Evolutionary conservation across 257 asterid species (phyloP), one percentile per base, ranked within the genome.

Genomic region (Plantago elongata): DNA sequence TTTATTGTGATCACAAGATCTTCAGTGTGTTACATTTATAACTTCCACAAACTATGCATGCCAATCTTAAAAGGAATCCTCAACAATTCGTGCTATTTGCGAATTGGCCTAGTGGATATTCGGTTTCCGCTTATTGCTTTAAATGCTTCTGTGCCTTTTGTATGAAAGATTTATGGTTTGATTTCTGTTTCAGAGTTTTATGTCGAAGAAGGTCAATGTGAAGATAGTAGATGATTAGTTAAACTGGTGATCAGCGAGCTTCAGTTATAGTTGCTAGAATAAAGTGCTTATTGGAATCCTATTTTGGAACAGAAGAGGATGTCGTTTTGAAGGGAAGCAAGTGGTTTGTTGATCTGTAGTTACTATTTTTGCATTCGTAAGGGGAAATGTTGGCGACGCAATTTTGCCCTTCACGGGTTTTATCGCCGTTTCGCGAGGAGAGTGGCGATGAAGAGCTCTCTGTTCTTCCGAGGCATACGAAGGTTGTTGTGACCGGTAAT

Each of bases 401-500:
- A 71, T 75, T 83, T n/a, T 84, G 76, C 79, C 78, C 94, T 52
- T 66, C 96, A 8, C 73, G 98, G 69, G 76, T 81, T 59, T 75
- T 82, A 45, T 84, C 90, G 10, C 90, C 94, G 68, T 86, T 79
- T 59, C 90, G 86, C 0, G 94, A 91, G 46, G 98, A 86, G 62
- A 88, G 95, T 50, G 95, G 97, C 0, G 98, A 91, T 14, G 98
- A 91, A 51, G 98, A 86, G 77, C 73, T 91, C 54, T 74, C 98
- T 15, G 94, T 88, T 80, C 96, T 91, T 73, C 97, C 98, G 9
- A 79, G 97, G 82, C 98, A 91, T 71, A 91, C 98, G 1, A 91
- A 91, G 78, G 98, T 91, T 67, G 66, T 91, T 62, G 98, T 91
- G 69, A 91, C 95, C 0, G 98, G 98, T 60, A 91, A 91, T 80